Conservation (phyloP, 164 flowering plant species). For the Tetracentron sinense region DNA sequence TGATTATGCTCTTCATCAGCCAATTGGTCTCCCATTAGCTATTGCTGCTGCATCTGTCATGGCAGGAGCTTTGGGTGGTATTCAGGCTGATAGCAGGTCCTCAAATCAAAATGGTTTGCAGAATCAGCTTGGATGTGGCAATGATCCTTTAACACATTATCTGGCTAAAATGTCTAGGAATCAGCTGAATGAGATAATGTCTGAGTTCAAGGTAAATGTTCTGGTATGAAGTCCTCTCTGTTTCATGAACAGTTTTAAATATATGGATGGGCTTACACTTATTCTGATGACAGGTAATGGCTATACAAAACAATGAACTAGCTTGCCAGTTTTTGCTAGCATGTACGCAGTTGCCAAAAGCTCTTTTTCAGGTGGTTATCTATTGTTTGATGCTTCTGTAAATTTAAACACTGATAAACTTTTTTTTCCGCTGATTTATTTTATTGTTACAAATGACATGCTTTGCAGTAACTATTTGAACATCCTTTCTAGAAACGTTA, state of each 20-base stretch:
- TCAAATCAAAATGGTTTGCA: constrained; percentile 46
- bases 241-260: neutral
- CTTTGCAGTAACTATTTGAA: neutral
- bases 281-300: constrained; percentile 50
- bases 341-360: constrained; percentile 70
- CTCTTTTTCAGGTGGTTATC: constrained; percentile 77
- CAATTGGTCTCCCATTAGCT: constrained; percentile 77
- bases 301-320: constrained; percentile 64
- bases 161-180: constrained; percentile 78
- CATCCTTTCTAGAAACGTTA: no score
- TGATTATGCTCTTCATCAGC: constrained; percentile 56
- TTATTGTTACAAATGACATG: neutral
- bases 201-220: constrained; percentile 74
- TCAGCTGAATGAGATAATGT: constrained; percentile 64
- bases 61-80: constrained; percentile 83
- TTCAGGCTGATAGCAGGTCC: constrained; percentile 42
- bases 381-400: no score
- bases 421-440: neutral
- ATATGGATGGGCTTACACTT: constrained; percentile 6
- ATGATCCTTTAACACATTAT: constrained; percentile 80
- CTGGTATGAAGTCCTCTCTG: no score
- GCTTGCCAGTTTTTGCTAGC: constrained; percentile 62
- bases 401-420: no score
- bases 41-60: constrained; percentile 74
- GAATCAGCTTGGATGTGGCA: constrained; percentile 42